Base-by-base conservation (phyloP, 768 basidiomycete genomes). In the Chalciporus chontae region DNA sequence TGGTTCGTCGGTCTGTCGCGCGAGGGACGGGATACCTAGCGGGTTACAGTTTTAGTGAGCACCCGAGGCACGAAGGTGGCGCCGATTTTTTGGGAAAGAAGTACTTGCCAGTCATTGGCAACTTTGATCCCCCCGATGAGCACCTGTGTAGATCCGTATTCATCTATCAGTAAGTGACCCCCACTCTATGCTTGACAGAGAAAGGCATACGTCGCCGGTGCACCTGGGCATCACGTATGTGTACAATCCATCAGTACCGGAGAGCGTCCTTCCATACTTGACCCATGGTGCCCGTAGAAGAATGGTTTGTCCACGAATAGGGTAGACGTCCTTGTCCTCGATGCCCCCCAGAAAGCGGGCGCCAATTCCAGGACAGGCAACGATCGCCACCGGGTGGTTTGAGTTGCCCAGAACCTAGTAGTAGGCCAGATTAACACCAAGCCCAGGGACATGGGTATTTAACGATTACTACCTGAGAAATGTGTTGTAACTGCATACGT, bases 301-400 rank as follows among this genome's bases (percentile, higher is more conserved):
- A 13, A 74, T 67, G 5, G 73, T 73, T 56, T 78, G 77, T 14
- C 77, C 77, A 40, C 77, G 67, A 32, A 75, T 62, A 1, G 77
- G 77, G 54, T 74, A 74, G 29, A 78, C 62, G 31, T 71, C 69
- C 53, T 68, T 68, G 53, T 80, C 78, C 51, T 77, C 76, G 18
- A 81, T 72, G 6, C 78, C 77, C 9, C 79, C 79, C 1, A 81
- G 69, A 8, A 68, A 66, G 1, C 76, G 69, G 14, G 80, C 77
- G 3, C 80, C 80, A 18, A 94, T 65, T 0, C 90, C 90, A 0
- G 80, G 75, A 56, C 88, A 91, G 9, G 85, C 78, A 5, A 93
- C 64, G 1, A 92, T 61, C 0, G 82, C 87, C 2, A 23, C 52
- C 8, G 59, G 61, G 17, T 52, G 48, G 5, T 17, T 49, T 2